phyloP scores from a whole-genome alignment of 1,284 basidiomycete genomes.

The Boletus sp. region DNA sequence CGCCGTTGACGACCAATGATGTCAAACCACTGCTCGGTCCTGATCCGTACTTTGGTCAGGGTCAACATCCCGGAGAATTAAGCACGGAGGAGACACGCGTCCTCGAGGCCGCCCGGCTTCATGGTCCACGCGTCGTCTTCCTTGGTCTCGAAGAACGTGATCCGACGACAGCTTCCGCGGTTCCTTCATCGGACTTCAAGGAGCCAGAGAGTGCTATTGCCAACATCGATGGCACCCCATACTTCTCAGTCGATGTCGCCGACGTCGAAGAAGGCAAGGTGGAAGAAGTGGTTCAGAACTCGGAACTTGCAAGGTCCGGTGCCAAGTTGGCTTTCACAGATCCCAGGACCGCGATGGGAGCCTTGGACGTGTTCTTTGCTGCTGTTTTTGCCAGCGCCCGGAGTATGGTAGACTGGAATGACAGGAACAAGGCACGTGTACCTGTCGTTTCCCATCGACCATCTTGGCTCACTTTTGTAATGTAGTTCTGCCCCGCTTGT shows the following conservation, averaged over 20 bases:
- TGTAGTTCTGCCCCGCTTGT: slow-evolving; percentile 85
- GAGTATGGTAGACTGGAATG: slow-evolving; percentile 88
- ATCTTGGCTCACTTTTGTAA: slow-evolving; percentile 4
- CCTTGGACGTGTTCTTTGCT: slow-evolving; percentile 56
- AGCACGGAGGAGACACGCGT: slow-evolving; percentile 39
- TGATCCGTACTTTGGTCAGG: slow-evolving; percentile 63
- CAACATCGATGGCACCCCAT: slow-evolving; percentile 69
- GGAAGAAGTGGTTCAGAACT: slow-evolving; percentile 42
- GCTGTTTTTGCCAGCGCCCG: slow-evolving; percentile 73
- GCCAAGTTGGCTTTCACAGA: slow-evolving; percentile 61
- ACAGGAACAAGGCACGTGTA: slow-evolving; percentile 65
- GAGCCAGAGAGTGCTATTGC: slow-evolving; percentile 45
- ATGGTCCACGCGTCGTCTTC: slow-evolving; percentile 55
- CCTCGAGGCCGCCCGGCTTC: slow-evolving; percentile 64
- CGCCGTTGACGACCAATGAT: slow-evolving; percentile 53
- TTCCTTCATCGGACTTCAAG: slow-evolving; percentile 61
- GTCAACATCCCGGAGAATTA: slow-evolving; percentile 46
- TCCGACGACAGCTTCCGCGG: slow-evolving; percentile 40
- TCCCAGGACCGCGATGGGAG: slow-evolving; percentile 56
- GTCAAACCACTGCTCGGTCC: slow-evolving; percentile 44
- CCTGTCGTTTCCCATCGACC: background rate
- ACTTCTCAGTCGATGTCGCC: slow-evolving; percentile 75
- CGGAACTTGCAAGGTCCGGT: slow-evolving; percentile 37
- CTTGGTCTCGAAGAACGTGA: slow-evolving; percentile 78
- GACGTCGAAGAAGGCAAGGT: slow-evolving; percentile 46